These are phyloP conservation scores for Malbranchea cinnamomea DNA, from an alignment of 2,329 filamentous ascomycete species.

Conservation along the genomic window DNA sequence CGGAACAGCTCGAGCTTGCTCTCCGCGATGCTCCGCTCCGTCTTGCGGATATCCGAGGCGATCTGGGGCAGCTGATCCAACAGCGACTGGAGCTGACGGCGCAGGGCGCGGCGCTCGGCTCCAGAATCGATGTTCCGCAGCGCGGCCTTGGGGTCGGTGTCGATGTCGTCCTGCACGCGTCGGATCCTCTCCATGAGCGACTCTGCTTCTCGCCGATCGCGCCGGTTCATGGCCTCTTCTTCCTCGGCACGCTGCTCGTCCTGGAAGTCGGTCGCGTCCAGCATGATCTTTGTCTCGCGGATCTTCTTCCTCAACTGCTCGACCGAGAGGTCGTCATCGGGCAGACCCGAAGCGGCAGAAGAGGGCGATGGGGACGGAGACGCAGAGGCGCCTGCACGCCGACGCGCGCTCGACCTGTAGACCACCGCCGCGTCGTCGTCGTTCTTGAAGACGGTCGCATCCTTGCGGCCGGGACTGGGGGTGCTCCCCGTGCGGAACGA, in stretches of 20 bases:
- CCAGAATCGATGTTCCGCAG: conserved; percentile 63
- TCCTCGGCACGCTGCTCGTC: conserved; percentile 83
- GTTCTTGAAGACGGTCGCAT: conserved; percentile 93
- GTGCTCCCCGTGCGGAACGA: conserved; percentile 61
- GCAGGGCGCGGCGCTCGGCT: conserved; percentile 71
- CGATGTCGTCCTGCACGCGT: conserved; percentile 86
- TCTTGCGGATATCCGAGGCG: conserved; percentile 78
- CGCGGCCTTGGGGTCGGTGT: conserved; percentile 67
- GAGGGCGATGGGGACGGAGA: conserved; percentile 72
- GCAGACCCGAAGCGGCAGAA: conserved; percentile 43
- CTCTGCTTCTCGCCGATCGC: conserved; percentile 82
- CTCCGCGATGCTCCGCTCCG: conserved; percentile 86
- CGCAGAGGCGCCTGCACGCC: conserved; percentile 55
- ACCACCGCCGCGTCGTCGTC: conserved; percentile 84
- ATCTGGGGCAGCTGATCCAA: conserved; percentile 84
- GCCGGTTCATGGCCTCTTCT: conserved; percentile 78
- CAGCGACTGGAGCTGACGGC: conserved; percentile 74
- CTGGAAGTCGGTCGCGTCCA: conserved; percentile 92
- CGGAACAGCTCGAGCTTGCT: conserved; percentile 86
- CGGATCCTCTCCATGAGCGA: conserved; percentile 87
- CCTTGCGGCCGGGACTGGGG: conserved; percentile 55
- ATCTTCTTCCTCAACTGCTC: conserved; percentile 90
- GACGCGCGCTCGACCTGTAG: conserved; percentile 85
- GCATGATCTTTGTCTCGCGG: conserved; percentile 78
- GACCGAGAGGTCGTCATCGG: conserved; percentile 66